phyloP scores from a whole-genome alignment of 2,329 filamentous ascomycete genomes.

The Pseudogymnoascus sp. region DNA sequence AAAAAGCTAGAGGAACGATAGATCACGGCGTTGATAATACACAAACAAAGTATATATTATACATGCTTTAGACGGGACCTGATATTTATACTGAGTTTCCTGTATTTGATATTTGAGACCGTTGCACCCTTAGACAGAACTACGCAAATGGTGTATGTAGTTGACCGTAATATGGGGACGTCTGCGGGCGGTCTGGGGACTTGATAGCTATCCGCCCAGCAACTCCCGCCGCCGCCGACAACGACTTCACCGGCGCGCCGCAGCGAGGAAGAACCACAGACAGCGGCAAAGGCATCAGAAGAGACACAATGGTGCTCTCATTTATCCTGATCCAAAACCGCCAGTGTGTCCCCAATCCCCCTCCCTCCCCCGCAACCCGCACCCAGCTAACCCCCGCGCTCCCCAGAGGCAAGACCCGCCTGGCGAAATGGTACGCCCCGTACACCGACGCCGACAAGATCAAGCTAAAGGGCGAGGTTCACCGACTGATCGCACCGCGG shows the following conservation, averaged over 20 bases:
- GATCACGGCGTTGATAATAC: background rate
- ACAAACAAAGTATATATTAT: constrained; percentile 2
- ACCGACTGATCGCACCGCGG: constrained; percentile 92
- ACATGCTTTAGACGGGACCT: background rate
- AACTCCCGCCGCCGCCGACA: background rate
- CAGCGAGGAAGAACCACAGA: background rate
- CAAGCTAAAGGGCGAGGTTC: constrained; percentile 96
- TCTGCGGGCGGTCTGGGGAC: background rate
- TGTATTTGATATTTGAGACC: background rate
- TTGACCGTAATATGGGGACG: background rate
- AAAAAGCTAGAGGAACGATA: constrained; percentile 1
- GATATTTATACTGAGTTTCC: background rate
- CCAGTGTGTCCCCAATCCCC: constrained; percentile 46
- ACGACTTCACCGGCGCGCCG: background rate
- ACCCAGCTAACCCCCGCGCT: constrained; percentile 13
- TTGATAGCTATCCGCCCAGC: constrained; percentile 1
- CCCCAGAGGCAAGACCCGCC: constrained; percentile 84
- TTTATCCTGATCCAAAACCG: constrained; percentile 88
- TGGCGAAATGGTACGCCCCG: constrained; percentile 98
- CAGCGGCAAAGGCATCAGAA: background rate
- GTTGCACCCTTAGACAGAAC: background rate
- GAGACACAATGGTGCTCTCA: constrained; percentile 51
- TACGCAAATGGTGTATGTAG: background rate
- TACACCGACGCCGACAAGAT: constrained; percentile 99
- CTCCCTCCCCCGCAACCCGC: background rate